phyloP scores from a whole-genome alignment of 257 asterid genomes.

The Solanum neorickii region DNA sequence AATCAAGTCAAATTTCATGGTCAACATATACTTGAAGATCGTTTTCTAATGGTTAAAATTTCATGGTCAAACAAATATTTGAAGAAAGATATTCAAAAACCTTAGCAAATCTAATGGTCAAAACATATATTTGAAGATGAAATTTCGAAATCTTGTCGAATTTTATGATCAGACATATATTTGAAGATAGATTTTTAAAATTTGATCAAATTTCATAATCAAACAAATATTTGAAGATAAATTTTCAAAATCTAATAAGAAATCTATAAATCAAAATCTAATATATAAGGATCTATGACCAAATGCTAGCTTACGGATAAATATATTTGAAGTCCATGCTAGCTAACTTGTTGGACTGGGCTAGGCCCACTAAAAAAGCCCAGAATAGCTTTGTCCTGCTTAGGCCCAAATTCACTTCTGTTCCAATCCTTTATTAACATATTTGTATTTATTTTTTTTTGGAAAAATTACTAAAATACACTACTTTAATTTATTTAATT shows the following conservation, averaged over 20 bases:
- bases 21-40: too few relatives aligned
- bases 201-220: not conserved
- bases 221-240: not conserved
- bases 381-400: not conserved
- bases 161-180: not conserved
- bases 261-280: not conserved
- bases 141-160: not conserved
- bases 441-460: not conserved
- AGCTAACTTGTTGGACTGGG: not conserved
- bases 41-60: too few relatives aligned
- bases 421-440: not conserved
- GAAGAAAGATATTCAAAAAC: not conserved
- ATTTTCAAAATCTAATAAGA: not conserved
- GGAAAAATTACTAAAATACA: too few relatives aligned
- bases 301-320: not conserved
- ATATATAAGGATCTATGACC: not conserved
- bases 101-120: not conserved
- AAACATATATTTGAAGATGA: not conserved
- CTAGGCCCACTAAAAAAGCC: fast-evolving
- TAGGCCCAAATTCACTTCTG: not conserved
- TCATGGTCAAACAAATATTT: not conserved
- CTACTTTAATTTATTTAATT: too few relatives aligned
- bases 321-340: not conserved
- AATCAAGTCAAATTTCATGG: too few relatives aligned
- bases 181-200: not conserved